Conservation (phyloP, 164 flowering plant genomes). For the Cinnamomum chago region DNA sequence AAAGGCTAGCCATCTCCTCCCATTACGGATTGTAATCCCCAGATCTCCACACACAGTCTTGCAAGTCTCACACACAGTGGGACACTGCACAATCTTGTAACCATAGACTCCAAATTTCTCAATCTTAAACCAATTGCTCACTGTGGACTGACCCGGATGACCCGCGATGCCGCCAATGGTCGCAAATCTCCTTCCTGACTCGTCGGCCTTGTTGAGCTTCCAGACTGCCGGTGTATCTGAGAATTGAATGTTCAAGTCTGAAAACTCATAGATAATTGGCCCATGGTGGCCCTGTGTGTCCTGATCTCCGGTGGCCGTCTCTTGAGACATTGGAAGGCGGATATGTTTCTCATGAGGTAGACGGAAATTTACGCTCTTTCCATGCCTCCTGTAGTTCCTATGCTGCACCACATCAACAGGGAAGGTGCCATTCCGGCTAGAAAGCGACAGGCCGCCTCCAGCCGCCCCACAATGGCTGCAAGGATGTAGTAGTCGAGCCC, state of each 20-base stretch:
- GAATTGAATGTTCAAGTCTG: constrained; percentile 1
- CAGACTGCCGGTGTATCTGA: background rate
- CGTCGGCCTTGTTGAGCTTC: background rate
- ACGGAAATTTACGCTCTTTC: background rate
- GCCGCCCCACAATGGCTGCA: background rate
- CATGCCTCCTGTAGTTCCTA: background rate
- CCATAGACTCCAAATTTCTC: background rate
- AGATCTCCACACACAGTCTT: background rate
- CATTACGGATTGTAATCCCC: background rate
- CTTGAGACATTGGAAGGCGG: background rate
- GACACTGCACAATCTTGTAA: background rate
- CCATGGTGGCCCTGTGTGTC: background rate
- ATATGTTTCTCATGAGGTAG: background rate
- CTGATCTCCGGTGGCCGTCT: background rate
- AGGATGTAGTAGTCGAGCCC: constrained; percentile 24
- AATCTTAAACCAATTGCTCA: background rate
- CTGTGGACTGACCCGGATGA: background rate
- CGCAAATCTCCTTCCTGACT: background rate
- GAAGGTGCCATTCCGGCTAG: background rate
- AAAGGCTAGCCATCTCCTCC: background rate
- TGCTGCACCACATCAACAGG: background rate
- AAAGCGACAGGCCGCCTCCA: background rate
- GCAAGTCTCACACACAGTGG: background rate
- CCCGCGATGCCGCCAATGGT: background rate
- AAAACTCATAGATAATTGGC: background rate